Evolutionary conservation across 805 yeast genomes (phyloP).

Genomic region (Wickerhamiella galacta): DNA sequence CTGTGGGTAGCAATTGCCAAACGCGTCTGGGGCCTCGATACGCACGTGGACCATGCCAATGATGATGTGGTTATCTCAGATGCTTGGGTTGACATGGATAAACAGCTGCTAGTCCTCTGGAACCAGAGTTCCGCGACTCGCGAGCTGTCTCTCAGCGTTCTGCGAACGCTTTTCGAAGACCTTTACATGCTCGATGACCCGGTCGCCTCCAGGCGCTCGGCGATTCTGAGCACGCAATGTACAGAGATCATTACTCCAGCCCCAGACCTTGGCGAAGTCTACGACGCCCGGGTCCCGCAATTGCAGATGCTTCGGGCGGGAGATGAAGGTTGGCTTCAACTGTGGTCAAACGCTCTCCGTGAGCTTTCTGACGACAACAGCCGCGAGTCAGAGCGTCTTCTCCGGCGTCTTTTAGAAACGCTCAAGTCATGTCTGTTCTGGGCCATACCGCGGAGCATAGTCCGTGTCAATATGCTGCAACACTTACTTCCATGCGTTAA

Average conservation of each 20-base stretch:
- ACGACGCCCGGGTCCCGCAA: slow-evolving; percentile 46
- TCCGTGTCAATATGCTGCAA: slow-evolving; percentile 45
- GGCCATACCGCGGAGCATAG: slow-evolving; percentile 66
- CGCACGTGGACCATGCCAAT: slow-evolving; percentile 8
- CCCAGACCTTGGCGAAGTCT: slow-evolving; percentile 40
- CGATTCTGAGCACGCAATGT: slow-evolving; percentile 64
- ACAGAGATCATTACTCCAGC: slow-evolving; percentile 70
- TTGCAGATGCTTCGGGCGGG: slow-evolving; percentile 48
- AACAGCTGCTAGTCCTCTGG: slow-evolving; percentile 63
- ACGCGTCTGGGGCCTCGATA: slow-evolving; percentile 64
- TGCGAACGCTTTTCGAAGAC: slow-evolving; percentile 83
- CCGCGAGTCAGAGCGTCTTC: background rate
- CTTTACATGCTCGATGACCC: slow-evolving; percentile 84
- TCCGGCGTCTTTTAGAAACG: slow-evolving; percentile 46
- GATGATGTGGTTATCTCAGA: slow-evolving; percentile 21
- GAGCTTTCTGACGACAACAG: slow-evolving; percentile 14
- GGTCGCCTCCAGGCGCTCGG: slow-evolving; percentile 62
- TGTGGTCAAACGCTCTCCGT: slow-evolving; percentile 38
- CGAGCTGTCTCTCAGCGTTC: slow-evolving; percentile 60
- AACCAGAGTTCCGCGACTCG: slow-evolving; percentile 41
- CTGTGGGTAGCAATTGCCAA: slow-evolving; percentile 88
- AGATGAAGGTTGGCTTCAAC: slow-evolving; percentile 69
- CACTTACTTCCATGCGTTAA: slow-evolving; percentile 34
- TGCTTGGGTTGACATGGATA: slow-evolving; percentile 83
- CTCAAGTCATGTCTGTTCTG: slow-evolving; percentile 83